Evolutionary conservation across 2,329 filamentous ascomycete species (phyloP), one percentile per base, ranked within the genome.

Genomic region (Sporothrix variecibatus): DNA sequence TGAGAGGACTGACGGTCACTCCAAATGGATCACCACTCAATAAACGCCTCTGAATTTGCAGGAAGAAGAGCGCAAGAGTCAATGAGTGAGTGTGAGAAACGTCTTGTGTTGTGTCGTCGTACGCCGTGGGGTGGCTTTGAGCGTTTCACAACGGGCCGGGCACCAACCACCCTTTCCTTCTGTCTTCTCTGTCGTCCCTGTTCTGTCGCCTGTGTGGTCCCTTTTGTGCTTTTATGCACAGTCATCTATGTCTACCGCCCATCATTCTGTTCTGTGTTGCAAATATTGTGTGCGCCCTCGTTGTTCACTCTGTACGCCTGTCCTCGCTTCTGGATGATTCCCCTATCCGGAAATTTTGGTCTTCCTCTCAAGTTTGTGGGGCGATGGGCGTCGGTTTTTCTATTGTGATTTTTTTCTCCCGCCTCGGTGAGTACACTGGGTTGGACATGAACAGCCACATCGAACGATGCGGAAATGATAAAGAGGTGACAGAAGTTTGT

Each of bases 311-410:
- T 58, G 53, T 60, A 34, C 28, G 56, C 17, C 28, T 38, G 56
- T 62, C 12, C 56, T 62, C 56, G 28, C 28, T 62, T 62, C 56
- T 62, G 56, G 56, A 62, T 38, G 56, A 62, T 62, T 38, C 56
- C 56, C 28, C 31, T 28, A 62, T 62, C 28, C 15, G 56, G 28
- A 6, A 28, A n/a, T 38, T 38, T n/a, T 5, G 15, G 9, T 11
- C 17, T 58, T 28, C 6, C 28, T 62, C 56, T 34, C 34, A 34
- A 38, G 7, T 9, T 62, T 17, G 6, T 62, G 28, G 15, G 51
- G 56, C 56, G 28, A 20, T 6, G 28, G 15, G 28, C 15, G 15
- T 9, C 17, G 17, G 34, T 34, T 28, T 6, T 15, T 5, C 2
- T 2, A 20, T 4, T n/a, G 40, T n/a, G 3, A 15, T 2, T n/a